Conservation (phyloP, 2,329 filamentous ascomycete genomes). For the Botrytis porri region DNA sequence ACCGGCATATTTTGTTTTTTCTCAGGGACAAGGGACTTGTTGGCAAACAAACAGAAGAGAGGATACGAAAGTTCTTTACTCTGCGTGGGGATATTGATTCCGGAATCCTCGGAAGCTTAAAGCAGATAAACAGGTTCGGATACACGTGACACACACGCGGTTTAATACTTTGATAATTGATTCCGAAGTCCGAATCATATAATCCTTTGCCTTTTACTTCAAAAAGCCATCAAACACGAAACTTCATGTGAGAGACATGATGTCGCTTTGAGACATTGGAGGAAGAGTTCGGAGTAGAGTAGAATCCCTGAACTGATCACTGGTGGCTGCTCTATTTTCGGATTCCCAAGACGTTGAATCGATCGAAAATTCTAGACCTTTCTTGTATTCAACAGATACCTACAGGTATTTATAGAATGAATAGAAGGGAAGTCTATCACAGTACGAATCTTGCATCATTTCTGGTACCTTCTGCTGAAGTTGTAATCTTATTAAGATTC, state of each 20-base stretch:
- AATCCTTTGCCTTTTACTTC: background rate
- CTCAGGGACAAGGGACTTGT: background rate
- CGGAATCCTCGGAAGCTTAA: background rate
- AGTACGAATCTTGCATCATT: background rate
- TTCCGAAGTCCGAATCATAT: background rate
- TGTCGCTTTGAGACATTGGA: conserved; percentile 1
- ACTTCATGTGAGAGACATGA: background rate
- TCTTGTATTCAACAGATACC: background rate
- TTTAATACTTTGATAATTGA: background rate
- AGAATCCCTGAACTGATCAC: background rate
- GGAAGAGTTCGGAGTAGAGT: background rate
- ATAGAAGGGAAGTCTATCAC: background rate
- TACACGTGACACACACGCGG: background rate
- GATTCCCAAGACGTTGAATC: background rate
- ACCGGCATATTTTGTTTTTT: background rate
- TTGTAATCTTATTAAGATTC: background rate
- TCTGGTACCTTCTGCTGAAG: background rate
- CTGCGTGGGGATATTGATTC: background rate
- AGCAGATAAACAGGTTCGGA: background rate
- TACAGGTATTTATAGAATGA: background rate
- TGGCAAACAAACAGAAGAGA: background rate
- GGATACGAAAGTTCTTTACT: background rate
- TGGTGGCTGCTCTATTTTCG: background rate
- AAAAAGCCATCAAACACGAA: background rate
- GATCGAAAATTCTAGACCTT: background rate